Percentiles rank a stretch among this genome's conserved stretches.
These are phyloP conservation scores for Rhizopogon roseolus DNA, from an alignment of 768 basidiomycete species.

Conservation along the genomic window DNA sequence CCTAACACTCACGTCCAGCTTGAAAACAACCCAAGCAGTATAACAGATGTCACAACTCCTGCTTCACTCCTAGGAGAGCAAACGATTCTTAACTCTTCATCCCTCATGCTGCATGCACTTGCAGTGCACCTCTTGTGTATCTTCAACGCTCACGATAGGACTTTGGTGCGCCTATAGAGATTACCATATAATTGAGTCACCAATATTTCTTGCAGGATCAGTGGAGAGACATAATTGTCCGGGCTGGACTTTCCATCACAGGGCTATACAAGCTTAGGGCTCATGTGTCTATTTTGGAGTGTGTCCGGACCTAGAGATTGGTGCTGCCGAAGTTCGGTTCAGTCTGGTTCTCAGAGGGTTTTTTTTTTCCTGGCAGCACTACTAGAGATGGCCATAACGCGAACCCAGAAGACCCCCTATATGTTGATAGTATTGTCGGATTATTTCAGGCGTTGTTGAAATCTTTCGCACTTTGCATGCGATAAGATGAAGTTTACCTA, in stretches of 20 bases:
- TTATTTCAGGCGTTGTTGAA: no score
- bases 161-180: neutral
- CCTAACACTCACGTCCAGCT: neutral
- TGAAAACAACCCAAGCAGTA: neutral
- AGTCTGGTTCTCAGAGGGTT: no score
- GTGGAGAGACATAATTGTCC: no score
- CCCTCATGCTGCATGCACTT: neutral
- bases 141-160: neutral
- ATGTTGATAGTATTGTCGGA: no score
- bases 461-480: no score
- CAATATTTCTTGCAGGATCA: neutral
- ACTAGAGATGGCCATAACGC: no score
- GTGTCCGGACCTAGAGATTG: neutral
- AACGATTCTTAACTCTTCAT: no score
- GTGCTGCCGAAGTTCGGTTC: no score
- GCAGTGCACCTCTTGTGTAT: neutral
- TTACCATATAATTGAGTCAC: neutral
- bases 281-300: conserved; percentile 1
- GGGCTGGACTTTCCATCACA: neutral
- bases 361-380: no score
- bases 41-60: neutral
- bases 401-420: no score
- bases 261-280: conserved; percentile 1
- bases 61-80: no score
- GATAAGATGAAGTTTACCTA: no score